Evolutionary conservation across 331 rosid genomes (phyloP), one percentile per base, ranked within the genome.

Genomic region (Saraca asoca): DNA sequence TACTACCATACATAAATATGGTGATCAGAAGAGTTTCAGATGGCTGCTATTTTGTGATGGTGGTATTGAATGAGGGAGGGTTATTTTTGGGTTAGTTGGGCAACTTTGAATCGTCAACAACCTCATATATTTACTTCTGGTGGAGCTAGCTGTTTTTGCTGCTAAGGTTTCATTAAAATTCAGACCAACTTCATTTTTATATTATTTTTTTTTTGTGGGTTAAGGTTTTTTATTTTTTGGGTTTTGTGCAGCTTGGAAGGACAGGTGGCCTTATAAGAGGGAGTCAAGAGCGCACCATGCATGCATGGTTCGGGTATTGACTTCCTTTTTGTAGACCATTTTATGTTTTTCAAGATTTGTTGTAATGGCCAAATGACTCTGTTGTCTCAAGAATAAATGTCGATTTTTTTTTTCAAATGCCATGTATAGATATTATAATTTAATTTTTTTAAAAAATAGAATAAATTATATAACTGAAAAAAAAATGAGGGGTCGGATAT

Each of bases 271-370:
- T 64, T 59, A 62, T 64, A 80, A 74, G 85, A 85, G 94, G 83
- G 80, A 90, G 96, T 90, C 96, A 90, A 90, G 95, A 90, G 75
- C 96, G 95, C 89, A 90, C 96, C 96, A 85, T 76, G 81, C 69
- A 37, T 78, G 85, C 84, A 67, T 85, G 95, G 96, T 90, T 90
- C 95, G 95, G 96, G 96, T 83, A 90, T 90, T 90, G 96, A 90
- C 96, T 88, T 83, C 81, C 64, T 82, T 70, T 75, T 78, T 74
- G 60, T 45, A 64, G 77, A 83, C 86, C n/a, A n/a, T n/a, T n/a
- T n/a, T n/a, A 65, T 66, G 7, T 44, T 50, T 42, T 77, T 70
- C 74, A 43, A 42, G 54, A 65, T 1, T 33, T 66, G 53, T 60
- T 68, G 66, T 74, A 48, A 60, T 68, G 31, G 62, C 9, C n/a